phyloP scores from a whole-genome alignment of 805 yeast genomes.

The Yamadazyma akitaensis region DNA sequence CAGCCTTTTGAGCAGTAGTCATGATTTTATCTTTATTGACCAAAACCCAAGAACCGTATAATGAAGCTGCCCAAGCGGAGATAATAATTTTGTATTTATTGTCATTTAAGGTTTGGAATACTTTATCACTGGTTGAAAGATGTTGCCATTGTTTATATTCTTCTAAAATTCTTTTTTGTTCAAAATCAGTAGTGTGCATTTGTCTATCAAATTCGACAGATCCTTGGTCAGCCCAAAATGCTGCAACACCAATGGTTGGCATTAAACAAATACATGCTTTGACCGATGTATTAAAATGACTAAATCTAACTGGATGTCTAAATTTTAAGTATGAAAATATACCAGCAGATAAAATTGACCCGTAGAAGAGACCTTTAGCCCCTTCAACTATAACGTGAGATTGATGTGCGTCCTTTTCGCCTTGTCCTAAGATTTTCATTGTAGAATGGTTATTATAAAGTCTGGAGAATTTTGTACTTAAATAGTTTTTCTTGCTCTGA shows the following conservation, averaged over 20 bases:
- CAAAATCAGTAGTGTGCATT: slow-evolving; percentile 30
- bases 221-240: slow-evolving; percentile 45
- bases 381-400: slow-evolving; percentile 35
- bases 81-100: slow-evolving; percentile 37
- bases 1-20: slow-evolving; percentile 76
- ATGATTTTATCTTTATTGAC: slow-evolving; percentile 73
- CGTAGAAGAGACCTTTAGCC: slow-evolving; percentile 36
- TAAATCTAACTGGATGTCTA: slow-evolving; percentile 32
- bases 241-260: slow-evolving; percentile 38
- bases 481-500: not conserved
- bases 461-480: not conserved
- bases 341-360: slow-evolving; percentile 30
- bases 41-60: slow-evolving; percentile 66
- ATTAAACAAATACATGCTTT: slow-evolving; percentile 36
- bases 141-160: slow-evolving; percentile 35
- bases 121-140: slow-evolving; percentile 28
- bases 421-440: slow-evolving; percentile 37
- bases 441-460: not conserved
- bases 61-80: slow-evolving; percentile 38
- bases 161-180: slow-evolving; percentile 27
- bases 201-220: slow-evolving; percentile 40
- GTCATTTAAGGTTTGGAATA: slow-evolving; percentile 24
- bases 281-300: slow-evolving; percentile 34
- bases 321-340: slow-evolving; percentile 29
- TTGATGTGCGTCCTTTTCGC: slow-evolving; percentile 40